phyloP scores from a whole-genome alignment of 768 basidiomycete genomes.

The Mycena olivaceomarginata region DNA sequence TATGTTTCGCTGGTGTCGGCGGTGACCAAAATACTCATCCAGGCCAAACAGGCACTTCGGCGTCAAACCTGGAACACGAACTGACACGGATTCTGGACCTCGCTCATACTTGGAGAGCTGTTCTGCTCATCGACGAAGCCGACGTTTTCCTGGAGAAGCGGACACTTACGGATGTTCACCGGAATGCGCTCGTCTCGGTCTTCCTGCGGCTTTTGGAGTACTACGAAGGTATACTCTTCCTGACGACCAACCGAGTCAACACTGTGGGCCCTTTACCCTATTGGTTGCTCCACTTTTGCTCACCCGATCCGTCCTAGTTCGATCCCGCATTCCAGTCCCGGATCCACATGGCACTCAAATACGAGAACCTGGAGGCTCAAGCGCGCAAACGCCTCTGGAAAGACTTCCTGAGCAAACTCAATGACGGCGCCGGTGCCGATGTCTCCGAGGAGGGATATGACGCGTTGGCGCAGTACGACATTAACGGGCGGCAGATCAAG shows the following conservation, averaged over 20 bases:
- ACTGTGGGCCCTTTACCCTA: not conserved
- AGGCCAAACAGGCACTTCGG: constrained; percentile 23
- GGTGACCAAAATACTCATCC: not conserved
- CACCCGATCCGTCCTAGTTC: constrained; percentile 12
- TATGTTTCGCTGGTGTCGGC: constrained; percentile 9
- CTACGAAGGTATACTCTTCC: constrained; percentile 43
- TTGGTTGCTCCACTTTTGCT: not conserved
- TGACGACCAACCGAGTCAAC: constrained; percentile 43
- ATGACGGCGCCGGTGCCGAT: constrained; percentile 37
- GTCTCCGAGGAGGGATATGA: constrained; percentile 39
- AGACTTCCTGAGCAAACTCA: constrained; percentile 36
- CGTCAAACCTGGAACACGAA: constrained; percentile 35
- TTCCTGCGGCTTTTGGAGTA: constrained; percentile 48
- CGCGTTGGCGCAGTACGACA: constrained; percentile 29
- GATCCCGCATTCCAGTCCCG: constrained; percentile 42
- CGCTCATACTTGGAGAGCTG: constrained; percentile 46
- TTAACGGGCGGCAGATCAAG: constrained; percentile 45
- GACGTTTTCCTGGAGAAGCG: constrained; percentile 50
- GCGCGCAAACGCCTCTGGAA: constrained; percentile 38
- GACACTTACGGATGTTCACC: constrained; percentile 38
- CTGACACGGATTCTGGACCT: constrained; percentile 42
- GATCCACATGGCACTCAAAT: constrained; percentile 41
- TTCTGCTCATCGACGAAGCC: constrained; percentile 50
- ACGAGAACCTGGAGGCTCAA: constrained; percentile 31
- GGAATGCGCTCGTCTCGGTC: constrained; percentile 48